Percentiles rank a stretch among this genome's conserved stretches.
phyloP scores from a whole-genome alignment of 768 basidiomycete species.

The Pleurotus tuoliensis region DNA sequence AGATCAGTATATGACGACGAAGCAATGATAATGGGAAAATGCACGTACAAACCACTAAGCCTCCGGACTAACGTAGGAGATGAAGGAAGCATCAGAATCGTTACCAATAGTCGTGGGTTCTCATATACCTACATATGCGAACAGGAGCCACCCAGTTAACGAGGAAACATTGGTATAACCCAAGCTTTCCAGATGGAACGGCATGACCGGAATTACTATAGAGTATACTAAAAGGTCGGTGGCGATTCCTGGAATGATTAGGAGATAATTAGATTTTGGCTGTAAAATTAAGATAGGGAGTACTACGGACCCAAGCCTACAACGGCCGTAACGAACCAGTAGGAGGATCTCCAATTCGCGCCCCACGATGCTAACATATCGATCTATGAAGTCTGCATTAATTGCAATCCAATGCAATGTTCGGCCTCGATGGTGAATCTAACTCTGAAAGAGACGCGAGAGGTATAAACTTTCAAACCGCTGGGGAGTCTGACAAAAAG shows the following conservation, averaged over 20 bases:
- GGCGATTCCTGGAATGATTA: constrained; percentile 28
- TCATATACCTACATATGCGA: constrained; percentile 45
- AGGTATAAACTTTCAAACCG: too few relatives aligned
- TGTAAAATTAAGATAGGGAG: not conserved
- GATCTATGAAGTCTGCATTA: too few relatives aligned
- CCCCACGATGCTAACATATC: constrained; percentile 25
- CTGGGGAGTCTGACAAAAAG: too few relatives aligned
- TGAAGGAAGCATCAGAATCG: too few relatives aligned
- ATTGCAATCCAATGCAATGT: too few relatives aligned
- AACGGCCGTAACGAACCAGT: constrained; percentile 50
- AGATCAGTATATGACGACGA: not conserved
- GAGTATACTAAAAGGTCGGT: constrained; percentile 59
- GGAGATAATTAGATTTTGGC: not conserved
- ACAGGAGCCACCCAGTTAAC: constrained; percentile 57
- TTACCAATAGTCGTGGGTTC: too few relatives aligned
- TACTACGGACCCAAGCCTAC: constrained; percentile 43
- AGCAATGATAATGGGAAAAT: not conserved
- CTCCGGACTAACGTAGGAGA: constrained; percentile 39
- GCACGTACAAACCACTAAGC: constrained; percentile 46
- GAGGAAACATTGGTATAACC: constrained; percentile 42
- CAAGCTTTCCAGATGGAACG: constrained; percentile 55
- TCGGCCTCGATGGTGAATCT: too few relatives aligned
- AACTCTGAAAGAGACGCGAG: too few relatives aligned
- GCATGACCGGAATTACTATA: constrained; percentile 59
- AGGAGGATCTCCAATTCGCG: constrained; percentile 54